A percentile compares a stretch with the other conserved stretches of the same genome.
Evolutionary conservation across 257 asterid species (phyloP).

Genomic region (Solanum lycopersicoides): DNA sequence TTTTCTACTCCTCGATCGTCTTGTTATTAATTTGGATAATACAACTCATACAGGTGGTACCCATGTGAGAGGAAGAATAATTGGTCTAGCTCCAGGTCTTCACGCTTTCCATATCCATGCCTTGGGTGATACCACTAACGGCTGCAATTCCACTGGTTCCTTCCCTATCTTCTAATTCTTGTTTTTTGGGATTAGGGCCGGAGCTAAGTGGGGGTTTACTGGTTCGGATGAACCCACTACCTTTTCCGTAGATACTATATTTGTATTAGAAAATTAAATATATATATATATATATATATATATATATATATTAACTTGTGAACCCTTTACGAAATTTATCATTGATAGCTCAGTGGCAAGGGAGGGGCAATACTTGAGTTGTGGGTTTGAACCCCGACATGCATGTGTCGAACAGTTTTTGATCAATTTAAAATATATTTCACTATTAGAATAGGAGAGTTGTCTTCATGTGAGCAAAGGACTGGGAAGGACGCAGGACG

Average conservation of each 20-base stretch:
- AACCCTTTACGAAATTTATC: background rate
- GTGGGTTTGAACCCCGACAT: background rate
- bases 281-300: too few species aligned
- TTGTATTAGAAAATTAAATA: background rate
- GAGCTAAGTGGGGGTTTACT: background rate
- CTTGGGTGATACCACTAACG: slow-evolving; percentile 93
- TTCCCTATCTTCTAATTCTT: background rate
- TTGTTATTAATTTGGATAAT: background rate
- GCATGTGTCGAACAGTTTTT: background rate
- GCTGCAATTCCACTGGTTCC: slow-evolving; percentile 87
- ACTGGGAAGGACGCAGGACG: too few species aligned
- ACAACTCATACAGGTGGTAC: slow-evolving; percentile 19
- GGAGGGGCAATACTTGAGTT: background rate
- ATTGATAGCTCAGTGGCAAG: too few species aligned
- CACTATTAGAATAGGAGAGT: background rate
- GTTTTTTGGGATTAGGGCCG: background rate
- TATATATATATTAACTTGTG: too few species aligned
- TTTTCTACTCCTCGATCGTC: background rate
- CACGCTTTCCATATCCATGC: slow-evolving; percentile 92
- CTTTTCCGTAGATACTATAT: background rate
- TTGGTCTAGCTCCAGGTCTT: slow-evolving; percentile 69
- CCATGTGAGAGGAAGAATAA: slow-evolving; percentile 53
- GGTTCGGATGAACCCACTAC: background rate
- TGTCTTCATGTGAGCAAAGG: background rate
- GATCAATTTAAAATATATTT: background rate